A percentile compares a stretch with the other conserved stretches of the same genome.
Conservation (phyloP, 805 yeast genomes). For the Komagataella ulmi region DNA sequence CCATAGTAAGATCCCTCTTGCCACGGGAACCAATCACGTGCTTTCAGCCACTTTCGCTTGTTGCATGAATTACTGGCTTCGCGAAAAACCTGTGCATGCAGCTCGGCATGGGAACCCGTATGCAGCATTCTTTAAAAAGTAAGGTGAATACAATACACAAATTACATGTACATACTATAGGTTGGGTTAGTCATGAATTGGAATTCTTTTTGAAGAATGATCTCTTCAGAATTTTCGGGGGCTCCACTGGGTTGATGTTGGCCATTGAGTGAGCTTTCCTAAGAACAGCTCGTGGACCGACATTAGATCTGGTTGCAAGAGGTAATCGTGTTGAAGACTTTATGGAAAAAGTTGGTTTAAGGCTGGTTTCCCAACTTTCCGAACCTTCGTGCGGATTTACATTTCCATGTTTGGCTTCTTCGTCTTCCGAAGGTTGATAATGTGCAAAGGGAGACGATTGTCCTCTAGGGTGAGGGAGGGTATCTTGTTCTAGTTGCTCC, state of each 20-base stretch:
- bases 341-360: not conserved
- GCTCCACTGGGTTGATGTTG: not conserved
- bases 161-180: no score
- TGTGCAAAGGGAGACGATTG: not conserved
- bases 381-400: not conserved
- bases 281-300: not conserved
- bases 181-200: no score
- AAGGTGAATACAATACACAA: no score
- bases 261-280: not conserved
- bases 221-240: not conserved
- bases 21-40: no score
- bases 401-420: not conserved
- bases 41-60: not conserved
- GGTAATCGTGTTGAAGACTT: not conserved
- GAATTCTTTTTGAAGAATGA: not conserved
- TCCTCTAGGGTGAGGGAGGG: not conserved
- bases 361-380: not conserved
- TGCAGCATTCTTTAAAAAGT: no score
- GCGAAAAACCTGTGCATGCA: no score
- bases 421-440: not conserved
- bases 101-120: no score
- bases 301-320: not conserved
- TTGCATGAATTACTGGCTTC: no score
- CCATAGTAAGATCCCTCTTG: not conserved
- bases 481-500: not conserved